Percentiles rank a stretch among this genome's conserved stretches.
phyloP scores from a whole-genome alignment of 2,329 filamentous ascomycete species.

The Claviceps maximensis region DNA sequence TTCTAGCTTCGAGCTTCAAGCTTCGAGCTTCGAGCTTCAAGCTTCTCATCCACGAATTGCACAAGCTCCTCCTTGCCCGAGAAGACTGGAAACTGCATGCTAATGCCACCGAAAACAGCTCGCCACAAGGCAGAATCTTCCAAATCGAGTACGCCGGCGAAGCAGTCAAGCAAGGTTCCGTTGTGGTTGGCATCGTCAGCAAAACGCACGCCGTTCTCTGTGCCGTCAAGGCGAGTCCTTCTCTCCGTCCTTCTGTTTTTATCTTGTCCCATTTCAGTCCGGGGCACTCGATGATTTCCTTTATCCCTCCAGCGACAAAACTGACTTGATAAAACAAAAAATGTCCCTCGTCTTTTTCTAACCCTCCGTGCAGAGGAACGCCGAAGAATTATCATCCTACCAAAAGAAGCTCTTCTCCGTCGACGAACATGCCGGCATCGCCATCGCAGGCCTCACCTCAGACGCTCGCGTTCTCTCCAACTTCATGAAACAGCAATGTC shows the following conservation, averaged over 20 bases:
- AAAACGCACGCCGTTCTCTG: conserved; percentile 96
- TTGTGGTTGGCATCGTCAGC: conserved; percentile 92
- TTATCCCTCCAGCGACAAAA: no score
- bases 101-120: conserved; percentile 44
- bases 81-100: conserved; percentile 12
- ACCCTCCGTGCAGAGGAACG: conserved; percentile 58
- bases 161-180: conserved; percentile 97
- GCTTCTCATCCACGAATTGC: background rate
- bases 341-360: background rate
- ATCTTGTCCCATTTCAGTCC: background rate
- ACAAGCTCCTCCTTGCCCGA: background rate
- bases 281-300: background rate
- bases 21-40: background rate
- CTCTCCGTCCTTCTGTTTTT: background rate
- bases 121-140: conserved; percentile 97
- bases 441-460: conserved; percentile 91
- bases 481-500: conserved; percentile 99
- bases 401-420: conserved; percentile 98
- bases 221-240: conserved; percentile 68
- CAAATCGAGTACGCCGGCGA: conserved; percentile 98
- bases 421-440: conserved; percentile 89
- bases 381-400: conserved; percentile 98
- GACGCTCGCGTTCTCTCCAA: conserved; percentile 98
- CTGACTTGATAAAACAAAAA: background rate
- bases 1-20: background rate